Conservation (phyloP, 225 moss, liverwort and hornwort genomes). For the Sphagnum contortum region DNA sequence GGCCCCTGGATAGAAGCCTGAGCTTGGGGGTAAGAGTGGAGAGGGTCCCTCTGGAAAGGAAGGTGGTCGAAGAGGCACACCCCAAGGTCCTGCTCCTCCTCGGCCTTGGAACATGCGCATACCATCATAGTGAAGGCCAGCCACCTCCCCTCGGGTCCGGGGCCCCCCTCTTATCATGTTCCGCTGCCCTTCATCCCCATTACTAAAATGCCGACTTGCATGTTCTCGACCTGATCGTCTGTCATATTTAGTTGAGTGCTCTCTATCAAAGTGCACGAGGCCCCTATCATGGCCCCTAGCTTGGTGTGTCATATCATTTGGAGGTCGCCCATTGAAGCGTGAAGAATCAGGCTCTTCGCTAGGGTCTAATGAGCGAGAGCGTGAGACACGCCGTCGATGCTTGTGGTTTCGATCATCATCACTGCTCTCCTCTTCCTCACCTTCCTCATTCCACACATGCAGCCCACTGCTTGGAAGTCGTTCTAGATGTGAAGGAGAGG, state of each 20-base stretch:
- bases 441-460: conserved; percentile 59
- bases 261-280: conserved; percentile 52
- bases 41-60: conserved; percentile 65
- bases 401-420: conserved; percentile 98
- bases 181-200: conserved; percentile 62
- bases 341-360: conserved; percentile 53
- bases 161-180: conserved; percentile 48
- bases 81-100: conserved; percentile 57
- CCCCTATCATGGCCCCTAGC: conserved; percentile 52
- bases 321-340: conserved; percentile 46
- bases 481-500: conserved; percentile 54
- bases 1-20: conserved; percentile 68
- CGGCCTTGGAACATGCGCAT: conserved; percentile 77
- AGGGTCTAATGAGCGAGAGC: conserved; percentile 81
- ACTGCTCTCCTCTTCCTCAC: conserved; percentile 80
- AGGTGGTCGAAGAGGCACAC: conserved; percentile 62
- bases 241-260: conserved; percentile 59
- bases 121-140: conserved; percentile 58
- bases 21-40: conserved; percentile 56
- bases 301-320: conserved; percentile 58
- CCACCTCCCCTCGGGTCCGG: conserved; percentile 65
- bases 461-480: conserved; percentile 57
- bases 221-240: conserved; percentile 71
- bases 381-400: conserved; percentile 83
- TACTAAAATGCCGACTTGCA: conserved; percentile 59